Evolutionary conservation across 2,329 filamentous ascomycete species (phyloP).

Genomic region (Colletotrichum falcatum): DNA sequence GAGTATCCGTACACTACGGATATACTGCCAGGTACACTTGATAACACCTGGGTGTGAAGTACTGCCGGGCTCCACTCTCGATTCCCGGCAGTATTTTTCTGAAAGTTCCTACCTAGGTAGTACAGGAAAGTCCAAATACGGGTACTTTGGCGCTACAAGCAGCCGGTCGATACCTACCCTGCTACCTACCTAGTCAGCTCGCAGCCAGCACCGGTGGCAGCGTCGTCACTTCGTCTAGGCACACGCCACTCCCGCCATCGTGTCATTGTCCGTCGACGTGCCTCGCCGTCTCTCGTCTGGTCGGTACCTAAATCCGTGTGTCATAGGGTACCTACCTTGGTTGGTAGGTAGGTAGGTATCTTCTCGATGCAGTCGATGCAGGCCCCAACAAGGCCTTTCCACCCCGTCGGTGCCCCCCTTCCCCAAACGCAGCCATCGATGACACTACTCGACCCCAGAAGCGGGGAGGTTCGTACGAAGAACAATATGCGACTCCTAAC

Average conservation of each 20-base stretch:
- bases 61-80: conserved; percentile 4
- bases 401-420: neutral
- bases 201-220: conserved; percentile 2
- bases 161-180: too few relatives aligned
- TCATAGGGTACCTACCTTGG: neutral
- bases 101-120: too few relatives aligned
- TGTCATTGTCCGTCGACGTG: conserved; percentile 9
- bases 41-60: too few relatives aligned
- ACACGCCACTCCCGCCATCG: conserved; percentile 20
- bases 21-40: neutral
- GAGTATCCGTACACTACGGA: too few relatives aligned
- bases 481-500: conserved; percentile 14
- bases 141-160: neutral
- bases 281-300: neutral
- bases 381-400: conserved; percentile 11
- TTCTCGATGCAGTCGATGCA: too few relatives aligned
- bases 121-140: too few relatives aligned
- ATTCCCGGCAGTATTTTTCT: neutral
- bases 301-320: neutral
- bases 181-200: neutral
- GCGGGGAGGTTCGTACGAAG: conserved; percentile 21
- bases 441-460: conserved; percentile 30
- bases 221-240: too few relatives aligned
- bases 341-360: too few relatives aligned
- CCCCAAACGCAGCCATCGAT: conserved; percentile 29